Evolutionary conservation across 176 grass and related monocot genomes (phyloP).

Genomic region (Oryza longistaminata): DNA sequence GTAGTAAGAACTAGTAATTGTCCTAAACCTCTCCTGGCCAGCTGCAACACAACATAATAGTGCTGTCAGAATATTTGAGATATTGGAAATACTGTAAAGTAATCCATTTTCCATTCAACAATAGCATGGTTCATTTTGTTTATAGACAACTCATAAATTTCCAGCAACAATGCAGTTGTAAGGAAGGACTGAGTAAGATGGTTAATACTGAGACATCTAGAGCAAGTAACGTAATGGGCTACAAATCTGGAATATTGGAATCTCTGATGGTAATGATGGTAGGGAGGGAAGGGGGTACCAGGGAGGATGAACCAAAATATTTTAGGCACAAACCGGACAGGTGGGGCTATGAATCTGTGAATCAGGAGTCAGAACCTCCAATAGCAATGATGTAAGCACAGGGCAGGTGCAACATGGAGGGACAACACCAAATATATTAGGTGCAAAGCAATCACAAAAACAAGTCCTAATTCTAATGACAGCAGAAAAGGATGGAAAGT

Average conservation of each 20-base stretch:
- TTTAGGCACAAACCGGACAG: conserved; percentile 22
- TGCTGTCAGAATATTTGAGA: conserved; percentile 10
- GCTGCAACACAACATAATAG: conserved; percentile 60
- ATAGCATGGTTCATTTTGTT: conserved; percentile 1
- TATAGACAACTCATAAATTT: conserved; percentile 21
- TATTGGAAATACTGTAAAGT: background rate
- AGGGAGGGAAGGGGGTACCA: conserved; percentile 1
- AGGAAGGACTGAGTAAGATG: conserved; percentile 1
- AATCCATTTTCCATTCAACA: background rate
- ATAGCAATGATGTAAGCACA: conserved; percentile 37
- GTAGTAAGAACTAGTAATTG: conserved; percentile 98
- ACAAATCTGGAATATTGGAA: conserved; percentile 31
- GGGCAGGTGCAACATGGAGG: conserved; percentile 2
- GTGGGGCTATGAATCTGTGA: background rate
- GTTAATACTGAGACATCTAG: conserved; percentile 6
- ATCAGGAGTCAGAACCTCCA: conserved; percentile 30
- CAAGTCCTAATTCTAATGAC: conserved; percentile 30
- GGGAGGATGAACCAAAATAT: conserved; percentile 19
- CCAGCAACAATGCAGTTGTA: background rate
- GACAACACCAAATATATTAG: conserved; percentile 25
- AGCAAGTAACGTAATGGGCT: background rate
- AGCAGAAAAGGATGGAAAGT: background rate
- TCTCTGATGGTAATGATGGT: conserved; percentile 14
- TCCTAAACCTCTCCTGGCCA: conserved; percentile 97
- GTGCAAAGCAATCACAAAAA: conserved; percentile 26